Conservation (phyloP, 352 stramenopile species). For the Pythium biforme region DNA sequence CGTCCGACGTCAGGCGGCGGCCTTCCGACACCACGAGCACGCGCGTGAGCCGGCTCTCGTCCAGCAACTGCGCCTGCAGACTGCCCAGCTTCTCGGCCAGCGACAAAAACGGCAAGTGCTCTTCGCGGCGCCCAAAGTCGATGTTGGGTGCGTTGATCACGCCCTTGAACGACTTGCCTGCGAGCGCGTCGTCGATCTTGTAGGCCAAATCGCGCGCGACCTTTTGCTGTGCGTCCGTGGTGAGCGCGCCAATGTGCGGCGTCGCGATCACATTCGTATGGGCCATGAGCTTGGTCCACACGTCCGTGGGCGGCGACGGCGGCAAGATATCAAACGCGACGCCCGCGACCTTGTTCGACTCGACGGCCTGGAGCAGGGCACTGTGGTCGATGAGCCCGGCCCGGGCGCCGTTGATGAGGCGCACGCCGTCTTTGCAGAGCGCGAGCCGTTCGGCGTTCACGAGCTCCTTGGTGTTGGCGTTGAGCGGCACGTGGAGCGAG, state of each 20-base stretch:
- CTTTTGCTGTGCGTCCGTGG: conserved; percentile 92
- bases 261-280: conserved; percentile 92
- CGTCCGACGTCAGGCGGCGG: conserved; percentile 72
- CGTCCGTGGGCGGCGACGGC: conserved; percentile 42
- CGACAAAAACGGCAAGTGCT: conserved; percentile 84
- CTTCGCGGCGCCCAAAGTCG: conserved; percentile 74
- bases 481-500: conserved; percentile 95
- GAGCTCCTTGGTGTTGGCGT: conserved; percentile 92
- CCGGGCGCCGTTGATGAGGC: conserved; percentile 93
- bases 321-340: conserved; percentile 77
- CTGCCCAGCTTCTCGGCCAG: conserved; percentile 91
- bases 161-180: conserved; percentile 90
- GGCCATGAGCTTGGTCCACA: conserved; percentile 76
- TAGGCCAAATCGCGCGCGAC: conserved; percentile 88
- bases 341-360: conserved; percentile 73
- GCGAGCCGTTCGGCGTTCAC: conserved; percentile 78
- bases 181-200: conserved; percentile 91
- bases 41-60: conserved; percentile 61
- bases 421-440: conserved; percentile 91
- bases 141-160: conserved; percentile 96
- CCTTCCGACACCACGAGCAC: conserved; percentile 81
- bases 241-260: conserved; percentile 95
- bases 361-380: conserved; percentile 86
- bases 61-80: conserved; percentile 85
- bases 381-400: conserved; percentile 93